A percentile compares a stretch with the other conserved stretches of the same genome.
phyloP scores from a whole-genome alignment of 2,329 filamentous ascomycete species.

The Diaporthe vexans region DNA sequence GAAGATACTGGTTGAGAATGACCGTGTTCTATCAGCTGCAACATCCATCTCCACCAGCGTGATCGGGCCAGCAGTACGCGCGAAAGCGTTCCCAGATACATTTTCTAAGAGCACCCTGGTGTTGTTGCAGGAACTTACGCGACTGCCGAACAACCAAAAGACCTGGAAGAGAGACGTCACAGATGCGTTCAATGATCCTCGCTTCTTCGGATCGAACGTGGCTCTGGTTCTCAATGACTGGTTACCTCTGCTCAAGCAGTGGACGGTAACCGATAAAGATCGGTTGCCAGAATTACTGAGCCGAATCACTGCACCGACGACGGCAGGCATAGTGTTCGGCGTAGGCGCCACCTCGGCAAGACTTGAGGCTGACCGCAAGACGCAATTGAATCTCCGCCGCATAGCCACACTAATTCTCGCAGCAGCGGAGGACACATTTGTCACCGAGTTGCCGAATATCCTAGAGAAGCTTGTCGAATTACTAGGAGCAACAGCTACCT shows the following conservation, averaged over 20 bases:
- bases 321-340: slow-evolving; percentile 98
- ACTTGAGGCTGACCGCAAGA: slow-evolving; percentile 93
- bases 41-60: slow-evolving; percentile 86
- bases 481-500: slow-evolving; percentile 84
- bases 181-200: slow-evolving; percentile 91
- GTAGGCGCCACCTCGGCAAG: slow-evolving; percentile 94
- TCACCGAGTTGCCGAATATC: slow-evolving; percentile 79
- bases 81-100: slow-evolving; percentile 89
- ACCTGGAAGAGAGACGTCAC: slow-evolving; percentile 92
- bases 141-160: slow-evolving; percentile 85
- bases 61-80: slow-evolving; percentile 84
- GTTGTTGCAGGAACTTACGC: slow-evolving; percentile 82
- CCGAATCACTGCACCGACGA: slow-evolving; percentile 86
- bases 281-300: slow-evolving; percentile 84
- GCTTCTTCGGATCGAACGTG: slow-evolving; percentile 82
- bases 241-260: slow-evolving; percentile 87
- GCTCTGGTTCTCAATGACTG: slow-evolving; percentile 79
- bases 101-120: slow-evolving; percentile 79
- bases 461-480: slow-evolving; percentile 90
- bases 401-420: slow-evolving; percentile 85
- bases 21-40: slow-evolving; percentile 84
- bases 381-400: slow-evolving; percentile 89
- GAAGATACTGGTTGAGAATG: slow-evolving; percentile 86
- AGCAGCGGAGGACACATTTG: slow-evolving; percentile 82
- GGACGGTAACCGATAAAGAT: slow-evolving; percentile 89